A percentile compares a stretch with the other conserved stretches of the same genome.
phyloP scores from a whole-genome alignment of 805 yeast species.

The Yarrowia sp. region DNA sequence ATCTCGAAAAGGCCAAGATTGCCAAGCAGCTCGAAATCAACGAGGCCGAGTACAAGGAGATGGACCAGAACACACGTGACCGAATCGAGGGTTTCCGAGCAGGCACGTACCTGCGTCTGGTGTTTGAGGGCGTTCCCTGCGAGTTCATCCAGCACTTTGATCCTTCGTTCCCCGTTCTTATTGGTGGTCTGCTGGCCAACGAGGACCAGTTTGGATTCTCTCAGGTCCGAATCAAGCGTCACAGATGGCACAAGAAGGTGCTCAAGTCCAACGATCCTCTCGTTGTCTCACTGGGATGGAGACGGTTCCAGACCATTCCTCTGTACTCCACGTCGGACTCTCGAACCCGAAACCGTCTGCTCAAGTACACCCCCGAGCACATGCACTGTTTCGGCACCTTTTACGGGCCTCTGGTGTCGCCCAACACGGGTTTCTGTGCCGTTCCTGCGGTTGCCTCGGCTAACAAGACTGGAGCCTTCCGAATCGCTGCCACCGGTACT shows the following conservation, averaged over 20 bases:
- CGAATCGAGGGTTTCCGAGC: conserved; percentile 91
- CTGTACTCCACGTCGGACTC: conserved; percentile 96
- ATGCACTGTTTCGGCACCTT: conserved; percentile 95
- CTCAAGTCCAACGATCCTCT: conserved; percentile 95
- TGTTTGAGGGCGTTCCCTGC: conserved; percentile 82
- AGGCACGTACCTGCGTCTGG: conserved; percentile 91
- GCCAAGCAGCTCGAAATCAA: conserved; percentile 95
- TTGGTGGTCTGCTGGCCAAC: conserved; percentile 90
- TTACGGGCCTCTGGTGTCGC: conserved; percentile 96
- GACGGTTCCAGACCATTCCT: conserved; percentile 97
- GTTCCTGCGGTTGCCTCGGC: conserved; percentile 84
- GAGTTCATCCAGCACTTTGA: conserved; percentile 88
- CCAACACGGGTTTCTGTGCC: conserved; percentile 97
- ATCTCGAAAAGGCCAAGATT: conserved; percentile 94
- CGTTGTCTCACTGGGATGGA: conserved; percentile 94
- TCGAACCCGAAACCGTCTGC: conserved; percentile 95
- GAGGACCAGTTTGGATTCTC: conserved; percentile 92
- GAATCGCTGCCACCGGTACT: conserved; percentile 96
- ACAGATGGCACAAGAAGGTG: conserved; percentile 98
- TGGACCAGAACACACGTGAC: conserved; percentile 78
- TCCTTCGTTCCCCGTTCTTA: conserved; percentile 80
- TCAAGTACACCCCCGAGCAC: conserved; percentile 98
- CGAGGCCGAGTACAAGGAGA: conserved; percentile 65
- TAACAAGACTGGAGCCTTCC: conserved; percentile 85
- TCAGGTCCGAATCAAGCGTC: conserved; percentile 94